Evolutionary conservation across 306 rosid species (phyloP).

Genomic region (Quercus wislizeni): DNA sequence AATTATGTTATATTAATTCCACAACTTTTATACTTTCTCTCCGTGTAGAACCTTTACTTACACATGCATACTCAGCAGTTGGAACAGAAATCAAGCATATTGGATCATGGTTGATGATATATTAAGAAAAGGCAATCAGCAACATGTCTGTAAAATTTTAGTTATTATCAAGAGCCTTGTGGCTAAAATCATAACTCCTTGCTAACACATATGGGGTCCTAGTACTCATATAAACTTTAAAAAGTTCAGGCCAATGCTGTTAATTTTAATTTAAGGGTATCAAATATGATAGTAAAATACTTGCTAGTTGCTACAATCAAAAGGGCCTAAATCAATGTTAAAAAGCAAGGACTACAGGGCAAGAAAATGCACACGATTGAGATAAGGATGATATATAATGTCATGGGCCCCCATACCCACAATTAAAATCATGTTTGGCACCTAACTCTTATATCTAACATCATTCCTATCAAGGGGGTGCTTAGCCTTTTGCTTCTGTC

Average conservation of each 20-base stretch:
- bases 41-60: too few species aligned
- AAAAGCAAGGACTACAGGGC: not conserved
- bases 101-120: too few species aligned
- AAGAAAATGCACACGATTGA: not conserved
- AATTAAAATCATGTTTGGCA: not conserved
- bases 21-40: too few species aligned
- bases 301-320: not conserved
- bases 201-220: too few species aligned
- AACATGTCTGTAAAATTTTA: too few species aligned
- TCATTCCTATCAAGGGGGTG: not conserved
- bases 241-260: not conserved
- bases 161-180: too few species aligned
- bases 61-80: too few species aligned
- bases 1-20: too few species aligned
- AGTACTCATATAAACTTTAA: not conserved
- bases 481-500: not conserved
- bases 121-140: too few species aligned
- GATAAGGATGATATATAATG: not conserved
- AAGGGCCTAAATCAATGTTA: not conserved
- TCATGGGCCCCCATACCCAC: not conserved
- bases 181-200: too few species aligned
- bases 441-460: constrained; percentile 4
- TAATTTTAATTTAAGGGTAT: not conserved
- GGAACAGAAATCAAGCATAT: too few species aligned
- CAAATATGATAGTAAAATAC: too few species aligned